Conservation (phyloP, 179 eudicot genomes). For the Pouteria campechiana region DNA sequence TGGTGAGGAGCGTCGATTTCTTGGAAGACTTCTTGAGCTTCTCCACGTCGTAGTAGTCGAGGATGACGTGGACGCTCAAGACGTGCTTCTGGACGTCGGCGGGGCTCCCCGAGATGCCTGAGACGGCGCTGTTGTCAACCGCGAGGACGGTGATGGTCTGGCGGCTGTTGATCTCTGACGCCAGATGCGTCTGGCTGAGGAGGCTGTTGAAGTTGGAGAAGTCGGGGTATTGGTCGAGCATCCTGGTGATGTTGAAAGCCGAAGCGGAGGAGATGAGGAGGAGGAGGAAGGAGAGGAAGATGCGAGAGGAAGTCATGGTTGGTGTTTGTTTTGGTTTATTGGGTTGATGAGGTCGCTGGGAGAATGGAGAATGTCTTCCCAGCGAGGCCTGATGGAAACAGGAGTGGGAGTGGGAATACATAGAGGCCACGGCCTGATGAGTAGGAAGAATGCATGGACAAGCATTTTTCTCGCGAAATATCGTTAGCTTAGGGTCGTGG, state of each 20-base stretch:
- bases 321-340: too few relatives aligned
- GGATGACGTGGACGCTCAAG: slow-evolving; percentile 33
- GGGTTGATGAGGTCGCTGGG: too few relatives aligned
- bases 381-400: too few relatives aligned
- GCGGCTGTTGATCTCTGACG: slow-evolving; percentile 22
- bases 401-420: too few relatives aligned
- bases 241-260: slow-evolving; percentile 37
- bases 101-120: slow-evolving; percentile 11
- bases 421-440: too few relatives aligned
- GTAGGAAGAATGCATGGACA: too few relatives aligned
- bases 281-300: slow-evolving; percentile 4
- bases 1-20: slow-evolving; percentile 12
- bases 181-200: slow-evolving; percentile 26
- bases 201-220: slow-evolving; percentile 28
- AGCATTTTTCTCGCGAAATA: too few relatives aligned
- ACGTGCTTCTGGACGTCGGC: slow-evolving; percentile 2
- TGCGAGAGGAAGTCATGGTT: not conserved
- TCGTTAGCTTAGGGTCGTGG: too few relatives aligned
- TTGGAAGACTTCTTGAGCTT: slow-evolving; percentile 15
- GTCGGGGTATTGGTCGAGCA: slow-evolving; percentile 17
- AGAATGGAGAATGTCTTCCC: too few relatives aligned
- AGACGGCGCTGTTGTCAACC: slow-evolving; percentile 17
- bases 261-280: slow-evolving; percentile 3
- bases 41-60: slow-evolving; percentile 33
- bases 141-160: slow-evolving; percentile 49